Base-by-base conservation (phyloP, 2,329 filamentous ascomycete genomes). In the Colletotrichum lupini region DNA sequence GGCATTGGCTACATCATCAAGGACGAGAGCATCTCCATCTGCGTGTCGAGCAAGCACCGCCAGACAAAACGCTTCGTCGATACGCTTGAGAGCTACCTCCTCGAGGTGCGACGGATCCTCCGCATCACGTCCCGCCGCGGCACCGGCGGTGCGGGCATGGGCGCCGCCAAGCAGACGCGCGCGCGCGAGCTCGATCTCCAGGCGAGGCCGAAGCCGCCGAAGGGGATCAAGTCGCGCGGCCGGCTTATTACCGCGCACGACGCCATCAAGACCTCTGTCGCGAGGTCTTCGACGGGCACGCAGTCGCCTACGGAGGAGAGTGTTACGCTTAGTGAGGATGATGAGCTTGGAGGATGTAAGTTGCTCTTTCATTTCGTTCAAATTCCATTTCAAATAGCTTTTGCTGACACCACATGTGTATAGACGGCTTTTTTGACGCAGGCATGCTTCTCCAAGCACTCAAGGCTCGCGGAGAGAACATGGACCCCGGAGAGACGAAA, bases 1-100 rank as follows among this genome's bases (percentile, higher is more conserved):
- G 97, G 97, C 35, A 98, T 99, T 68, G 97, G 97, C 2, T 99
- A 99, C 85, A 98, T 99, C 79, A 98, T 99, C 89, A 99, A 99
- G 83, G 95, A 97, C 77, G 94, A 97, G 65, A 90, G 91, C 61
- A 94, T 98, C 74, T 95, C 92, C 59, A 96, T 99, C 74, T 98
- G 97, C 82, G 95, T 95, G 0, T 94, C 93, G 16, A 97, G 93
- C 79, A 98, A 98, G 84, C 97, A 99, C 82, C 87, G 97, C 53
- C 97, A 99, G 84, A 99, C 97, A 0, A 92, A 92, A 77, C 92
- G 97, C 6, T 97, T 97, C 80, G 91, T 98, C 74, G 95, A 97
- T 78, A 94, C 95, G 0, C 85, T 98, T 2, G 97, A 98, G 82
- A 92, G 90, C 74, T 99, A 98, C 81, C 89, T 98, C 62, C 86